These are phyloP conservation scores for Tulasnella sp. DNA, from an alignment of 768 basidiomycete species.

Conservation along the genomic window DNA sequence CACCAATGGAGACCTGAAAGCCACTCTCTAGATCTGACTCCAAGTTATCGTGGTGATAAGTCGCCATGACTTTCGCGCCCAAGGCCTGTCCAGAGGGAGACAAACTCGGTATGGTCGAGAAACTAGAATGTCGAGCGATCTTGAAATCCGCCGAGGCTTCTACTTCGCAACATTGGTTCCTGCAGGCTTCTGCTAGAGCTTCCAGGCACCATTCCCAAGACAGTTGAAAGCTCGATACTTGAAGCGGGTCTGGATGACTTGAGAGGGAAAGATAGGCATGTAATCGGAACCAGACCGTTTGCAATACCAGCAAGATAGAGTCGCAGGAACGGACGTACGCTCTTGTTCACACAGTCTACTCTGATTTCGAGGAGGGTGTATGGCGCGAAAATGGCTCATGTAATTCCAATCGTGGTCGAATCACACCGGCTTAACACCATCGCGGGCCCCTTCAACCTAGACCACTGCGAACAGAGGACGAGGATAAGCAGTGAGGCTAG, in stretches of 20 bases:
- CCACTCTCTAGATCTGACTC: no score
- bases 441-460: background rate
- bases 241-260: background rate
- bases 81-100: background rate
- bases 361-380: background rate
- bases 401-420: conserved; percentile 2
- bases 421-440: conserved; percentile 1
- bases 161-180: background rate
- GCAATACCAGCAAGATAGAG: background rate
- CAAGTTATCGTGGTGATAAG: background rate
- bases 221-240: background rate
- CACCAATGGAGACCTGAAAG: no score
- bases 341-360: background rate
- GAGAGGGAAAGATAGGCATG: background rate
- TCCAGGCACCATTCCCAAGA: background rate
- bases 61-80: background rate
- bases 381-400: background rate
- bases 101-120: background rate
- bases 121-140: background rate
- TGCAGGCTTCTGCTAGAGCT: background rate
- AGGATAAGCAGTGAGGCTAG: background rate
- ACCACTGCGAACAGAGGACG: background rate
- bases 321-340: background rate
- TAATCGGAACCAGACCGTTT: background rate
- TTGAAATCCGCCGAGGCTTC: background rate